Evolutionary conservation across 805 yeast species (phyloP).

Genomic region (Candida tammaniensis): DNA sequence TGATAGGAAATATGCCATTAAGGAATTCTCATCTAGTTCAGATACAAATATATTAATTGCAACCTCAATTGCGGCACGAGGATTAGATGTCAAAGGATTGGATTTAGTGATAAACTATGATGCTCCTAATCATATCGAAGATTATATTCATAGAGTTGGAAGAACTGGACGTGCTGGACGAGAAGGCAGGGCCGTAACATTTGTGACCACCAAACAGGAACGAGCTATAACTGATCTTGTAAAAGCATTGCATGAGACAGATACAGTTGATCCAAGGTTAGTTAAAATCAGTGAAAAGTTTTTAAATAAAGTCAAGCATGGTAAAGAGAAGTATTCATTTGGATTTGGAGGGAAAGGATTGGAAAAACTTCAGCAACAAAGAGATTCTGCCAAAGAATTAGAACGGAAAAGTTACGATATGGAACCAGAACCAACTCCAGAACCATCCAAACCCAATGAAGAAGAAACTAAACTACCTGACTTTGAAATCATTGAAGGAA

Average conservation of each 20-base stretch:
- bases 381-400: constrained; percentile 34
- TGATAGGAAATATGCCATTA: constrained; percentile 74
- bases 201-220: constrained; percentile 61
- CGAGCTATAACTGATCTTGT: constrained; percentile 66
- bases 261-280: constrained; percentile 51
- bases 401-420: constrained; percentile 47
- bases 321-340: constrained; percentile 58
- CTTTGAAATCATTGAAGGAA: constrained; percentile 49
- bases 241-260: constrained; percentile 54
- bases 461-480: constrained; percentile 29
- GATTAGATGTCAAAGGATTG: constrained; percentile 86
- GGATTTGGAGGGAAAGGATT: constrained; percentile 87
- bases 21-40: constrained; percentile 57
- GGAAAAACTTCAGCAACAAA: constrained; percentile 38
- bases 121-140: constrained; percentile 88
- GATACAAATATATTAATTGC: constrained; percentile 70
- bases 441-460: constrained; percentile 14
- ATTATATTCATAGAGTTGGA: constrained; percentile 94
- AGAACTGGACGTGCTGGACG: constrained; percentile 92
- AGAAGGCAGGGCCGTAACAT: constrained; percentile 59
- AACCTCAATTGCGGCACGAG: constrained; percentile 93
- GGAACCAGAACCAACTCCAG: constrained; percentile 9
- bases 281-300: constrained; percentile 52
- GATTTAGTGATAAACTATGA: constrained; percentile 70
- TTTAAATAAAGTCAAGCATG: constrained; percentile 58